Conservation (phyloP, 2,329 filamentous ascomycete species). For the Cercospora zeae-maydis region DNA sequence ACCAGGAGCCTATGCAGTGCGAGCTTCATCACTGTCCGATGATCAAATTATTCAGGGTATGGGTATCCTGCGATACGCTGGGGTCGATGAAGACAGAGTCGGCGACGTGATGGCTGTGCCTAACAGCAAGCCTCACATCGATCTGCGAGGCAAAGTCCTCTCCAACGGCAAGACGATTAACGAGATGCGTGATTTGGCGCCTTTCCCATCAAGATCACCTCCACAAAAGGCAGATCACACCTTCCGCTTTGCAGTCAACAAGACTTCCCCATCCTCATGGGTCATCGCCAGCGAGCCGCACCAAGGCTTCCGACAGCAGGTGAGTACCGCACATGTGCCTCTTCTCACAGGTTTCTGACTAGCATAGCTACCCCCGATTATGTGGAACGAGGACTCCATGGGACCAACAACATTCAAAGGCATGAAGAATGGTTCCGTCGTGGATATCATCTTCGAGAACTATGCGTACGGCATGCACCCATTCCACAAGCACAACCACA, state of each 20-base stretch:
- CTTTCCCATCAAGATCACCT: slow-evolving; percentile 19
- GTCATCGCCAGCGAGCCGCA: slow-evolving; percentile 19
- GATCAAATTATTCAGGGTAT: slow-evolving; percentile 21
- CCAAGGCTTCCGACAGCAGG: slow-evolving; percentile 22
- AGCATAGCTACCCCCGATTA: slow-evolving; percentile 18
- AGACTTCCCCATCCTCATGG: slow-evolving; percentile 16
- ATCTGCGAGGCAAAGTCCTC: slow-evolving; percentile 17
- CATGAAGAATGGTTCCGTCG: slow-evolving; percentile 40
- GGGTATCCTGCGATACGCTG: slow-evolving; percentile 17
- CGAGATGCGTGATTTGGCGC: slow-evolving; percentile 17
- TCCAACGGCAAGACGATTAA: slow-evolving; percentile 15
- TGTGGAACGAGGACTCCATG: slow-evolving; percentile 22
- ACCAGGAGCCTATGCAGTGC: slow-evolving; percentile 16
- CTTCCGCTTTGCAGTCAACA: slow-evolving; percentile 19
- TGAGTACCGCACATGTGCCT: neutral
- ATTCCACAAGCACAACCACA: slow-evolving; percentile 34
- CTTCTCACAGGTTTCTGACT: neutral
- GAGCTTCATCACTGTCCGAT: slow-evolving; percentile 13
- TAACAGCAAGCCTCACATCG: slow-evolving; percentile 10
- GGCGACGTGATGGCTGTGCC: slow-evolving; percentile 13
- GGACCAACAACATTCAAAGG: slow-evolving; percentile 16
- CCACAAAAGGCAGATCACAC: slow-evolving; percentile 18
- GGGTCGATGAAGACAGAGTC: slow-evolving; percentile 10
- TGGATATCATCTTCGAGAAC: slow-evolving; percentile 31
- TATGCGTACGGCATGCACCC: slow-evolving; percentile 27